A percentile compares a stretch with the other conserved stretches of the same genome.
Conservation (phyloP, 1,284 basidiomycete genomes). For the Caloboletus firmus region DNA sequence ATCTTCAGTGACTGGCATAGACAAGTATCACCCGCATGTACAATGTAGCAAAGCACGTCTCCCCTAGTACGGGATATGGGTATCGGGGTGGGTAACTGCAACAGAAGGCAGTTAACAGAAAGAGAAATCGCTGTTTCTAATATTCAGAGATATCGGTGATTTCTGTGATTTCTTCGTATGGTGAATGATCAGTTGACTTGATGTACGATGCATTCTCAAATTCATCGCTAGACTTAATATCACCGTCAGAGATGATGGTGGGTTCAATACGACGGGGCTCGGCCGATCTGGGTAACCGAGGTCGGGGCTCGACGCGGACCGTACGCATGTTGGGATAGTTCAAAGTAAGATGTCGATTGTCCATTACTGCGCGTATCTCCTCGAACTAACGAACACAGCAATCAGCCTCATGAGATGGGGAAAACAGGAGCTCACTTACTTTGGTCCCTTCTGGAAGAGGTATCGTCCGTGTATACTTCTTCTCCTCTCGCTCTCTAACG, state of each 20-base stretch:
- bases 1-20: conserved; percentile 19
- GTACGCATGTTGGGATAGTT: conserved; percentile 67
- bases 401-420: conserved; percentile 4
- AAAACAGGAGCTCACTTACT: conserved; percentile 28
- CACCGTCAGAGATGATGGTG: conserved; percentile 34
- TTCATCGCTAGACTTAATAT: conserved; percentile 32
- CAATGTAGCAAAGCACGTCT: conserved; percentile 14
- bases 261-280: conserved; percentile 35
- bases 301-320: conserved; percentile 46
- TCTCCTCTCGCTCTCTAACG: conserved; percentile 60
- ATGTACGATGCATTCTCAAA: conserved; percentile 29
- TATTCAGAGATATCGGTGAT: conserved; percentile 35
- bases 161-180: conserved; percentile 29
- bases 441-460: conserved; percentile 50
- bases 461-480: conserved; percentile 48
- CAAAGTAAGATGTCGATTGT: conserved; percentile 55
- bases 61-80: conserved; percentile 3
- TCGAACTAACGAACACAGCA: conserved; percentile 50
- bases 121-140: conserved; percentile 18
- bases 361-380: conserved; percentile 63
- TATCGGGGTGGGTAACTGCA: conserved; percentile 7
- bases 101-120: conserved; percentile 4
- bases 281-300: conserved; percentile 20
- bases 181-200: conserved; percentile 29
- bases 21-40: conserved; percentile 22